A percentile compares a stretch with the other conserved stretches of the same genome.
phyloP scores from a whole-genome alignment of 2,329 filamentous ascomycete genomes.

The Ophiocordyceps sinensis region DNA sequence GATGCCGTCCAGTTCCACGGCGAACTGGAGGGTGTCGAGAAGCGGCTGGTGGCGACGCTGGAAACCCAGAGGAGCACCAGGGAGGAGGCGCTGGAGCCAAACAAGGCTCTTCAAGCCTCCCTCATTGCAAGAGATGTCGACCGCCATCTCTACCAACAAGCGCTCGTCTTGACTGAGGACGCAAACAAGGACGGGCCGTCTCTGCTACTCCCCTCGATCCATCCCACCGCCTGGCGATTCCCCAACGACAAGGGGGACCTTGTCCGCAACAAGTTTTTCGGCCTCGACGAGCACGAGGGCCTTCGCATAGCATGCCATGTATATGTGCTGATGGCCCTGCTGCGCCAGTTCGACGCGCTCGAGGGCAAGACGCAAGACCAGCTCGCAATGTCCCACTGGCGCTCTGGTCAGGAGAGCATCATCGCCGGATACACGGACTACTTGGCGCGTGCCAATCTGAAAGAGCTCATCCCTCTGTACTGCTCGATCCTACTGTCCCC shows the following conservation, averaged over 20 bases:
- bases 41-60: constrained; percentile 45
- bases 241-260: constrained; percentile 15
- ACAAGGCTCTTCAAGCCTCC: constrained; percentile 64
- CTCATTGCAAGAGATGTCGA: constrained; percentile 52
- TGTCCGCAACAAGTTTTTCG: constrained; percentile 33
- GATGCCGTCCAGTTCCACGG: constrained; percentile 51
- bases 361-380: constrained; percentile 5
- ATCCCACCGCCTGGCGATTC: neutral
- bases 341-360: constrained; percentile 39
- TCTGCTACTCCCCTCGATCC: constrained; percentile 11
- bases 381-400: constrained; percentile 9
- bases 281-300: constrained; percentile 44
- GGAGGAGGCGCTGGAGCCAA: constrained; percentile 46
- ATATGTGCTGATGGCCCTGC: constrained; percentile 49
- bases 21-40: constrained; percentile 34
- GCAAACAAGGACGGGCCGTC: constrained; percentile 11
- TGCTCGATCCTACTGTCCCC: constrained; percentile 59
- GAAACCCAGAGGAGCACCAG: constrained; percentile 40
- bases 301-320: constrained; percentile 56
- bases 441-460: constrained; percentile 55
- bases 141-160: constrained; percentile 44
- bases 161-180: constrained; percentile 20
- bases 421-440: constrained; percentile 72
- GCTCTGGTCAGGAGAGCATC: constrained; percentile 53
- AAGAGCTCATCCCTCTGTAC: constrained; percentile 75